Evolutionary conservation across 73 alveolate genomes (phyloP).

Genomic region (Paramecium octaurelia): DNA sequence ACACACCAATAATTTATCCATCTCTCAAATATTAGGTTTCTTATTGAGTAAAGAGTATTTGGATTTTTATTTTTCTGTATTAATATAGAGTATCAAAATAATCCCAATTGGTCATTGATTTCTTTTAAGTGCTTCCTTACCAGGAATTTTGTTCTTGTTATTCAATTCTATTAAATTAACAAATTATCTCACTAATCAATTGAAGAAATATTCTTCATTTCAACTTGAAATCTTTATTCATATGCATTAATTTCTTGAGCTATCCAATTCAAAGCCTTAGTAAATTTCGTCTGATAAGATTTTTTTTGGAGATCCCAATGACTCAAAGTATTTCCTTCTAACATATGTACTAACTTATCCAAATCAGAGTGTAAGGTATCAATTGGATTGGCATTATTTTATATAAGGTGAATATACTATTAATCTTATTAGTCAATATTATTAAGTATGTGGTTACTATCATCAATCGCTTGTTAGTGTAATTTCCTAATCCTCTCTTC

Average conservation of each 20-base stretch:
- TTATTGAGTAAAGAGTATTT: not conserved
- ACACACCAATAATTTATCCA: not conserved
- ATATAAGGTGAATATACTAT: not conserved
- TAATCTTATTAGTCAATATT: not conserved
- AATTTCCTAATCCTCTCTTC: not conserved
- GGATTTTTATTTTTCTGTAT: not conserved
- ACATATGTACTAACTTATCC: not conserved
- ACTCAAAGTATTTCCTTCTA: not conserved
- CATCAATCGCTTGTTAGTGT: not conserved
- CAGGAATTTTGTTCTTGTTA: not conserved
- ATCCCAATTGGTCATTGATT: no score
- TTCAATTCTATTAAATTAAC: no score
- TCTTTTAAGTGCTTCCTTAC: no score
- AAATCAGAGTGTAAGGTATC: not conserved
- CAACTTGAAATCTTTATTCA: not conserved
- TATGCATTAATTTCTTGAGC: not conserved
- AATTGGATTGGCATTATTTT: not conserved
- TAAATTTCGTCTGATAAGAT: not conserved
- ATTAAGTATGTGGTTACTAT: not conserved
- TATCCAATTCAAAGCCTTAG: not conserved
- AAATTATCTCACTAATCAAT: not conserved
- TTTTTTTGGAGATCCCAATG: not conserved
- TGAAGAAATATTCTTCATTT: not conserved
- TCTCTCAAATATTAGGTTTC: not conserved
- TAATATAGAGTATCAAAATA: no score